These are phyloP conservation scores for Nakazawaea ishiwadae DNA, from an alignment of 805 yeast genomes.

Conservation along the genomic window DNA sequence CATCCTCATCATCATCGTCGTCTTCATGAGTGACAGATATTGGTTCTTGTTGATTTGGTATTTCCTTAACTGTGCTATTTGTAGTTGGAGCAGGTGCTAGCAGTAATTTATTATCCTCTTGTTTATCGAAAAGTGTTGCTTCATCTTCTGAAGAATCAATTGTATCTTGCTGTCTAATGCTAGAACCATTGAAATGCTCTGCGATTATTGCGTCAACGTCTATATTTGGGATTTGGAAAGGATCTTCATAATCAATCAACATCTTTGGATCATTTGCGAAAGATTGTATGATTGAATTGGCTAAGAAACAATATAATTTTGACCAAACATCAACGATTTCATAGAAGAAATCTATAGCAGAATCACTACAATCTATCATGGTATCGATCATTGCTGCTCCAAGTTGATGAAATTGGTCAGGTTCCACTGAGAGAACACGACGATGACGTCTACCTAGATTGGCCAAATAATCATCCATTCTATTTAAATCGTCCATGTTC, in stretches of 20 bases:
- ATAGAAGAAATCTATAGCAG: neutral
- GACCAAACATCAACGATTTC: conserved; percentile 19
- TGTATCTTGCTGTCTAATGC: no score
- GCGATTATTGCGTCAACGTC: conserved; percentile 6
- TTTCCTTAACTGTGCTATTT: no score
- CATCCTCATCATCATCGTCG: conserved; percentile 4
- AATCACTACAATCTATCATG: conserved; percentile 22
- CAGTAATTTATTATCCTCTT: no score
- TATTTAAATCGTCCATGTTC: conserved; percentile 54
- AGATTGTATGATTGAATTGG: conserved; percentile 23
- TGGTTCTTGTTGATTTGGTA: neutral
- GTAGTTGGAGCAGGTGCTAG: no score
- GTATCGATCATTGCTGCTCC: conserved; percentile 68
- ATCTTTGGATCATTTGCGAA: conserved; percentile 19
- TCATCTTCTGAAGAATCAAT: no score
- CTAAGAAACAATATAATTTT: conserved; percentile 25
- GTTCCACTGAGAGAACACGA: conserved; percentile 67
- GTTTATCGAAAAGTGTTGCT: neutral
- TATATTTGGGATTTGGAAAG: conserved; percentile 4
- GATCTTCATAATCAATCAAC: neutral
- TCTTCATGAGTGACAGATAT: no score
- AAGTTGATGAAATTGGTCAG: conserved; percentile 62
- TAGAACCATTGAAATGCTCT: conserved; percentile 3
- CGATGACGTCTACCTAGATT: conserved; percentile 72
- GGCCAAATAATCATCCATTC: conserved; percentile 53